phyloP scores from a whole-genome alignment of 2,329 filamentous ascomycete genomes.

The Verticillium nubilum region DNA sequence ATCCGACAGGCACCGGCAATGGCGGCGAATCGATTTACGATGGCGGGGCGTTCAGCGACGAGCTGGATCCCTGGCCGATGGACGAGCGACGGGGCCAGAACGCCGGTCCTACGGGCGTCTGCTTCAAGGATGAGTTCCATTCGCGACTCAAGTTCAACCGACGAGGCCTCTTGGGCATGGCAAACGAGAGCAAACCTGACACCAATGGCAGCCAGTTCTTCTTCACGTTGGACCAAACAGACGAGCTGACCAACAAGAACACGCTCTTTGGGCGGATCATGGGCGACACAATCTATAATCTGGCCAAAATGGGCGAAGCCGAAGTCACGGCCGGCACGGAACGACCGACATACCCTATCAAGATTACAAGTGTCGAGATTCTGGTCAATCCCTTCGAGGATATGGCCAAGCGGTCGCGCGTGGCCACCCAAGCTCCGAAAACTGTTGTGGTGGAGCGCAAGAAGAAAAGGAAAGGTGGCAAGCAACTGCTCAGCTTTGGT shows the following conservation, averaged over 20 bases:
- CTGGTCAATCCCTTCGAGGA: conserved; percentile 78
- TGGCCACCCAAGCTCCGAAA: conserved; percentile 43
- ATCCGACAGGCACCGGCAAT: conserved; percentile 86
- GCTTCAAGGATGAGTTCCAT: conserved; percentile 83
- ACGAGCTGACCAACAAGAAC: conserved; percentile 83
- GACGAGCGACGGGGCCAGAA: conserved; percentile 59
- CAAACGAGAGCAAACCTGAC: conserved; percentile 71
- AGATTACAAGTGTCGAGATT: conserved; percentile 68
- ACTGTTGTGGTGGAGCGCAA: conserved; percentile 43
- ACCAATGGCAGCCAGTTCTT: conserved; percentile 98
- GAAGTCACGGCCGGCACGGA: conserved; percentile 77
- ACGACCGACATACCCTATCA: conserved; percentile 78
- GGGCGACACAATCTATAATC: conserved; percentile 92
- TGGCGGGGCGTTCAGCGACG: conserved; percentile 67
- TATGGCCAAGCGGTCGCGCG: conserved; percentile 64
- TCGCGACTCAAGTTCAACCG: conserved; percentile 89
- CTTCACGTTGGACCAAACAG: conserved; percentile 78
- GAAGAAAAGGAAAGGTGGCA: conserved; percentile 69
- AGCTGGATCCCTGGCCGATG: conserved; percentile 68
- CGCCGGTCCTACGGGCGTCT: conserved; percentile 52
- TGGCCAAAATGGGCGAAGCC: conserved; percentile 87
- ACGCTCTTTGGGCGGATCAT: conserved; percentile 90
- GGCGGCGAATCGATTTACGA: conserved; percentile 92
- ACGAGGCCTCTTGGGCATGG: conserved; percentile 89
- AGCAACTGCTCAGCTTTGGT: conserved; percentile 73